A percentile compares a stretch with the other conserved stretches of the same genome.
These are phyloP conservation scores for Xylariales sp. DNA, from an alignment of 2,329 filamentous ascomycete genomes.

Conservation along the genomic window DNA sequence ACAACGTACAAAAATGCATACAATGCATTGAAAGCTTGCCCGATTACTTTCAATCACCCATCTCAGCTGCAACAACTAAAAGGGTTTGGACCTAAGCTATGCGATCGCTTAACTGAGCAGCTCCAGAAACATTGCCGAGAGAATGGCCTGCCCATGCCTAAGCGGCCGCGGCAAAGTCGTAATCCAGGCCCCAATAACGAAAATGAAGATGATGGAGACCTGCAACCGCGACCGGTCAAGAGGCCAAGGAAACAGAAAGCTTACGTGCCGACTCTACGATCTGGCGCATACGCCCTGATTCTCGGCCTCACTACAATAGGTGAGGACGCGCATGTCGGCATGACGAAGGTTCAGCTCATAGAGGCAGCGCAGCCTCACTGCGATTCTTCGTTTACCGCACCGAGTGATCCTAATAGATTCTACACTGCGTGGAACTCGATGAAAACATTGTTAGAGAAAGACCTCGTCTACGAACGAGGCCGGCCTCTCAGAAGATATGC, in stretches of 20 bases:
- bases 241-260: constrained; percentile 69
- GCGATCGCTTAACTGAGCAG: constrained; percentile 73
- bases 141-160: constrained; percentile 76
- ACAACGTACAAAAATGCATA: constrained; percentile 82
- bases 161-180: constrained; percentile 61
- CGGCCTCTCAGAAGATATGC: constrained; percentile 75
- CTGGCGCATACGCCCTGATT: constrained; percentile 79
- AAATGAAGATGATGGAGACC: constrained; percentile 50
- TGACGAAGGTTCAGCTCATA: constrained; percentile 77
- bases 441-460: constrained; percentile 78
- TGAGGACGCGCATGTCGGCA: constrained; percentile 64
- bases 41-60: constrained; percentile 76
- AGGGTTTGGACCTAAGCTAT: constrained; percentile 79
- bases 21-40: constrained; percentile 80
- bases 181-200: constrained; percentile 52
- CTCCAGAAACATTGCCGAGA: constrained; percentile 70
- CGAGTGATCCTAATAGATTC: constrained; percentile 73
- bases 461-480: constrained; percentile 77
- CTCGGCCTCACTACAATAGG: constrained; percentile 72
- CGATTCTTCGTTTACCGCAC: constrained; percentile 77
- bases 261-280: constrained; percentile 79
- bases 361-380: constrained; percentile 77
- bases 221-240: constrained; percentile 60
- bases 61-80: constrained; percentile 78
- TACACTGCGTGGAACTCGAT: constrained; percentile 88